phyloP scores from a whole-genome alignment of 2,329 filamentous ascomycete species.

The Nemania serpens region DNA sequence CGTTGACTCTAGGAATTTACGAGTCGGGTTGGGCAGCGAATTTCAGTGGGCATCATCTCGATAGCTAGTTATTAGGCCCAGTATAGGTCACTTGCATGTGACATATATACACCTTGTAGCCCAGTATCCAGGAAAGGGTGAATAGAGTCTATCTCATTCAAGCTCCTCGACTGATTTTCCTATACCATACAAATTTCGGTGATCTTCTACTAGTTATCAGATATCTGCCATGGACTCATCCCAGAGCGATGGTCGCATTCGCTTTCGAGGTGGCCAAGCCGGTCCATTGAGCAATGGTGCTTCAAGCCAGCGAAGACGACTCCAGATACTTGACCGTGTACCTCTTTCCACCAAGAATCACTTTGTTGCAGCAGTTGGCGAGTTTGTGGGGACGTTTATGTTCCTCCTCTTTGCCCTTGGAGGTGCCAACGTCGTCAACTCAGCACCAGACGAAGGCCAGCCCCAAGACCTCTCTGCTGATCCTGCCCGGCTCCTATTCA shows the following conservation, averaged over 20 bases:
- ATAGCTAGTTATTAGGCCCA: background rate
- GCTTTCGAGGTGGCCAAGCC: conserved; percentile 1
- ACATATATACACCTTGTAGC: background rate
- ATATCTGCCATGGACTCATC: background rate
- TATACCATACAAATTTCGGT: background rate
- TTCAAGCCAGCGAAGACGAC: background rate
- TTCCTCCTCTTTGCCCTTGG: conserved; percentile 44
- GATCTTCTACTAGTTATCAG: background rate
- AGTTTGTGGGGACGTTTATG: conserved; percentile 43
- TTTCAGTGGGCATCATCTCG: background rate
- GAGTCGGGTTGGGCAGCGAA: background rate
- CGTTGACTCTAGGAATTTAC: background rate
- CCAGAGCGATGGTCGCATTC: conserved; percentile 1
- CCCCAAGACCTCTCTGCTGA: conserved; percentile 30
- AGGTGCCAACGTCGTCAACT: conserved; percentile 41
- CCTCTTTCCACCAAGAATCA: conserved; percentile 35
- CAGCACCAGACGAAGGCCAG: conserved; percentile 26
- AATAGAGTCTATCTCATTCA: background rate
- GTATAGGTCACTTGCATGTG: no score
- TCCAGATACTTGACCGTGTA: conserved; percentile 34
- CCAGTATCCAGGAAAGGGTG: no score
- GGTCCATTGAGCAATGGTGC: background rate
- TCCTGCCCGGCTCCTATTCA: conserved; percentile 41
- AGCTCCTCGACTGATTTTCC: background rate
- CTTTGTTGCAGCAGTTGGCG: conserved; percentile 37